Evolutionary conservation across 371 early-diverging fungal genomes (phyloP).

Genomic region (Haplosporangium sp.): DNA sequence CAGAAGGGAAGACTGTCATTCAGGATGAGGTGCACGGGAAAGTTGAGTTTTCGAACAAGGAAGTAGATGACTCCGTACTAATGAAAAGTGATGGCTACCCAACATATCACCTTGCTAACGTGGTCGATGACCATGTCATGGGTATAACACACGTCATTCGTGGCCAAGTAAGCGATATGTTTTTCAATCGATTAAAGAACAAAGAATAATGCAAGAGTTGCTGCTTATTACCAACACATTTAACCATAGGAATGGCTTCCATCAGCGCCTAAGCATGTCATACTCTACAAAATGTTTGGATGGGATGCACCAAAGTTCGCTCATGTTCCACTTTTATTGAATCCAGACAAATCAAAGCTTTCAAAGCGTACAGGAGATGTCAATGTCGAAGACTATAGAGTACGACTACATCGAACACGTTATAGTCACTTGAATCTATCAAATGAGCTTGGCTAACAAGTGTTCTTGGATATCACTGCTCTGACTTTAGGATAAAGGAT

Average conservation of each 20-base stretch:
- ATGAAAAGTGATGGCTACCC: slow-evolving; percentile 94
- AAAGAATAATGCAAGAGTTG: not conserved
- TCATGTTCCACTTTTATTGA: slow-evolving; percentile 91
- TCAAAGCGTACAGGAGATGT: slow-evolving; percentile 89
- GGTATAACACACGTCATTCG: slow-evolving; percentile 92
- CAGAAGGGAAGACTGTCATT: slow-evolving; percentile 70
- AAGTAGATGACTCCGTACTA: slow-evolving; percentile 90
- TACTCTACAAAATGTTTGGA: slow-evolving; percentile 85
- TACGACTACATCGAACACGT: slow-evolving; percentile 8
- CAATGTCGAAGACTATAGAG: slow-evolving; percentile 76
- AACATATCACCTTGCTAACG: slow-evolving; percentile 96
- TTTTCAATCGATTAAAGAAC: not conserved
- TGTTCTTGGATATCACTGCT: not conserved
- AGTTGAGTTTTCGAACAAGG: slow-evolving; percentile 75
- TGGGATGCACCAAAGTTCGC: slow-evolving; percentile 86
- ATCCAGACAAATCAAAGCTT: slow-evolving; percentile 85
- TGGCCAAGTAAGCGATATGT: slow-evolving; percentile 74
- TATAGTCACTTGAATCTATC: not conserved
- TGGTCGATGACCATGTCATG: slow-evolving; percentile 95
- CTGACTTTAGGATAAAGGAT: slow-evolving; percentile 74
- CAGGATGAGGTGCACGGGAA: slow-evolving; percentile 85
- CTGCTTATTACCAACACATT: not conserved
- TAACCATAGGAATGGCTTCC: slow-evolving; percentile 87
- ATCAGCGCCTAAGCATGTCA: slow-evolving; percentile 91
- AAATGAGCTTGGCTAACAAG: not conserved